These are phyloP conservation scores for Echeveria elegans DNA, from an alignment of 164 flowering plant genomes.

Conservation along the genomic window DNA sequence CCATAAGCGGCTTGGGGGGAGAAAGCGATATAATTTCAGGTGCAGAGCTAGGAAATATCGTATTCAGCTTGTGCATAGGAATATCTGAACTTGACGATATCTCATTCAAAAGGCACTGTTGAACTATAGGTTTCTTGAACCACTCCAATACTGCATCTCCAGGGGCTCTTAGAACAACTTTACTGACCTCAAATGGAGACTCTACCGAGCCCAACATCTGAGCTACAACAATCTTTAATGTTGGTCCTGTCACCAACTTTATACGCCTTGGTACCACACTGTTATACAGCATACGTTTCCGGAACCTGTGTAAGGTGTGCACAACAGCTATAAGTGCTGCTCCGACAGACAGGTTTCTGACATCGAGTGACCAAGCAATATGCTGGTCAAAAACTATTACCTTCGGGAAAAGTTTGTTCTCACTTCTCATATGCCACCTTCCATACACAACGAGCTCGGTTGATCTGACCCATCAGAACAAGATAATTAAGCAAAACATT, in stretches of 20 bases:
- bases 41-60: constrained; percentile 81
- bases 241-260: constrained; percentile 91
- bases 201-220: constrained; percentile 80
- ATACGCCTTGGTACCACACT: constrained; percentile 92
- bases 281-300: constrained; percentile 93
- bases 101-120: constrained; percentile 91
- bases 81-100: constrained; percentile 85
- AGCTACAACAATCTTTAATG: constrained; percentile 83
- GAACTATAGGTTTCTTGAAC: constrained; percentile 98
- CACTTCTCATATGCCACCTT: constrained; percentile 96
- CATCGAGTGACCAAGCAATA: constrained; percentile 98
- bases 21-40: constrained; percentile 78
- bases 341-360: constrained; percentile 87
- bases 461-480: constrained; percentile 95
- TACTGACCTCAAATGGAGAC: constrained; percentile 97
- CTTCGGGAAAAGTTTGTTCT: constrained; percentile 91
- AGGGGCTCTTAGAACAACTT: constrained; percentile 89
- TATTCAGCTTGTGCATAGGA: constrained; percentile 90
- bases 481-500: constrained; percentile 94
- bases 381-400: constrained; percentile 98
- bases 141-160: constrained; percentile 91
- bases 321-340: constrained; percentile 94
- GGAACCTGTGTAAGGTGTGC: constrained; percentile 91
- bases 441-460: constrained; percentile 96
- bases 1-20: constrained; percentile 71